Evolutionary conservation across 129 eudicot species (phyloP).

Genomic region (Artemisia argyi): DNA sequence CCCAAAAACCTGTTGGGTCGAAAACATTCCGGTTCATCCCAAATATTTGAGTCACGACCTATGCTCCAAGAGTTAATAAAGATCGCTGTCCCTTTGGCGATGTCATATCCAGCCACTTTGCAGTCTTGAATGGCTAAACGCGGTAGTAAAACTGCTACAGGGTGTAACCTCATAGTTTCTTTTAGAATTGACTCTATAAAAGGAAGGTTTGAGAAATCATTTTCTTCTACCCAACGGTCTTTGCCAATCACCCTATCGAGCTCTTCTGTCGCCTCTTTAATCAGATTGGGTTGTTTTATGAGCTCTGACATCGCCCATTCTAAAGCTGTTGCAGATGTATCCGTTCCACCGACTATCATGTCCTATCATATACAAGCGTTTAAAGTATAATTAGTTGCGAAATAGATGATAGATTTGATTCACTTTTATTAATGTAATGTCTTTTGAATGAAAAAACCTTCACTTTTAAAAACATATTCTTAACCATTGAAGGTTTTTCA

Average conservation of each 20-base stretch:
- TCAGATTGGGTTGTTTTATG: slow-evolving; percentile 28
- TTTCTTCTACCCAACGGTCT: slow-evolving; percentile 42
- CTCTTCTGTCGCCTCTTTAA: slow-evolving; percentile 33
- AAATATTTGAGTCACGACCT: slow-evolving; percentile 30
- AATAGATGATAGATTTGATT: no score
- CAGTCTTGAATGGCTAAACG: slow-evolving; percentile 40
- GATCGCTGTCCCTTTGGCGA: slow-evolving; percentile 33
- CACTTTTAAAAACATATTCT: no score
- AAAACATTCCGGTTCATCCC: slow-evolving; percentile 34
- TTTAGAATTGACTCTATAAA: slow-evolving; percentile 32
- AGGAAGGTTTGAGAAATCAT: slow-evolving; percentile 22
- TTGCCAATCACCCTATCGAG: slow-evolving; percentile 33
- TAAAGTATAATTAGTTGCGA: no score
- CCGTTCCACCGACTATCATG: slow-evolving; percentile 37
- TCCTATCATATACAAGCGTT: neutral
- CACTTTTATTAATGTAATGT: no score
- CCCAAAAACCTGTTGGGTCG: slow-evolving; percentile 38
- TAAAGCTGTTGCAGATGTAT: slow-evolving; percentile 21
- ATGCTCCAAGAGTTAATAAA: slow-evolving; percentile 37
- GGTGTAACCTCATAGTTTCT: slow-evolving; percentile 43
- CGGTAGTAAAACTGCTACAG: slow-evolving; percentile 31
- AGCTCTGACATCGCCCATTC: slow-evolving; percentile 48
- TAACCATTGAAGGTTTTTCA: no score
- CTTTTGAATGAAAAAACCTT: no score
- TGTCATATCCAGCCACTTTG: slow-evolving; percentile 34